phyloP scores from a whole-genome alignment of 2,329 filamentous ascomycete genomes.

The Clathrospora elynae region DNA sequence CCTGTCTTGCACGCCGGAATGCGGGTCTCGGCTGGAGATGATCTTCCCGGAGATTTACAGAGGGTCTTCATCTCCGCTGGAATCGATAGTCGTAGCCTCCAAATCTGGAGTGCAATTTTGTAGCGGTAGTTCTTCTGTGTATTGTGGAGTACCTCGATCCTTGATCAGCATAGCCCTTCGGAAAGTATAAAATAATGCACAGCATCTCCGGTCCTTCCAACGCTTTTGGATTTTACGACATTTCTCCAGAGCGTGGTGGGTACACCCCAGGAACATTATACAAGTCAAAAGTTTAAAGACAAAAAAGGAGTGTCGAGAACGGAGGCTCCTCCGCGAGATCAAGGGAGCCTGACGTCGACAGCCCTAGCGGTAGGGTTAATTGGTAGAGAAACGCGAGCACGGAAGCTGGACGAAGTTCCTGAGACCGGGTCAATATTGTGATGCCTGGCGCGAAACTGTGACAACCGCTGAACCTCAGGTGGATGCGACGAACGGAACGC shows the following conservation, averaged over 20 bases:
- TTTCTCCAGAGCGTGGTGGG: background rate
- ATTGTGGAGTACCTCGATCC: slow-evolving; percentile 1
- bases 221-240: slow-evolving; percentile 2
- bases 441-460: slow-evolving; percentile 5
- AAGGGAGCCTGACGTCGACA: background rate
- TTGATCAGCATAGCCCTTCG: slow-evolving; percentile 1
- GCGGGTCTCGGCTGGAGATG: slow-evolving; percentile 12
- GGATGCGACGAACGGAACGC: background rate
- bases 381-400: slow-evolving; percentile 2
- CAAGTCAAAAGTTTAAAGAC: background rate
- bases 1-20: slow-evolving; percentile 11
- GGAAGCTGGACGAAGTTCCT: slow-evolving; percentile 1
- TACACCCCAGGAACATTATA: background rate
- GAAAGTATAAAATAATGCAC: slow-evolving; percentile 3
- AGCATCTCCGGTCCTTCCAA: slow-evolving; percentile 8
- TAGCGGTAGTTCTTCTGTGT: background rate
- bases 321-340: background rate
- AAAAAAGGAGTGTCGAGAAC: background rate
- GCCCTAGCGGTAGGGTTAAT: slow-evolving; percentile 1
- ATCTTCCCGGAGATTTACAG: slow-evolving; percentile 17
- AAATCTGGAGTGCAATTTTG: slow-evolving; percentile 15
- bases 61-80: slow-evolving; percentile 6
- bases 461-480: slow-evolving; percentile 2
- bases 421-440: slow-evolving; percentile 3
- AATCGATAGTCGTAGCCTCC: slow-evolving; percentile 22